Percentiles rank a stretch among this genome's conserved stretches.
phyloP scores from a whole-genome alignment of 805 yeast genomes.

The Huiozyma naganishii region DNA sequence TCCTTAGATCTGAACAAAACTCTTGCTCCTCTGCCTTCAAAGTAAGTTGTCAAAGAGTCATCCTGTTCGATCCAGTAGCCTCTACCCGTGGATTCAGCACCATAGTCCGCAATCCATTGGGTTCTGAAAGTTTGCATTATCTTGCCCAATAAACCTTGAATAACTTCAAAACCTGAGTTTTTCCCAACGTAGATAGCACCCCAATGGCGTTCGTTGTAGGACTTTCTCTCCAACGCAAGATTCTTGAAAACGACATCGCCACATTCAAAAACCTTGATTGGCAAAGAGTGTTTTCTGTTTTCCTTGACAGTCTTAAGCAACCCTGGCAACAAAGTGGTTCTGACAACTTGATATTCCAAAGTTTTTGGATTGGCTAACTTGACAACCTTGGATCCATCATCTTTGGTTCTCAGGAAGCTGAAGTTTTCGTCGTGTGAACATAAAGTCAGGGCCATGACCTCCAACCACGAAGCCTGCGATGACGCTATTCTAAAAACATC shows the following conservation, averaged over 20 bases:
- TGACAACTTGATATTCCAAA: slow-evolving; percentile 90
- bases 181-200: slow-evolving; percentile 91
- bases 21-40: slow-evolving; percentile 97
- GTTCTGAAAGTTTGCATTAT: slow-evolving; percentile 94
- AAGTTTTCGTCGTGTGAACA: slow-evolving; percentile 97
- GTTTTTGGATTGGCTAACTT: slow-evolving; percentile 95
- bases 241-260: slow-evolving; percentile 92
- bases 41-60: slow-evolving; percentile 55
- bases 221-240: slow-evolving; percentile 70
- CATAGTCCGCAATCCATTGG: slow-evolving; percentile 55
- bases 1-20: slow-evolving; percentile 60
- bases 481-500: slow-evolving; percentile 87
- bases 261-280: slow-evolving; percentile 87
- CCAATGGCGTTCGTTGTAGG: slow-evolving; percentile 89
- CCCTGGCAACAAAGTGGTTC: slow-evolving; percentile 92
- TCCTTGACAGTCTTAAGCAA: slow-evolving; percentile 89
- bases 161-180: slow-evolving; percentile 86
- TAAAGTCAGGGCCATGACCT: slow-evolving; percentile 89
- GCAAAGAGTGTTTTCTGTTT: slow-evolving; percentile 90
- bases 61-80: slow-evolving; percentile 84
- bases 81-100: slow-evolving; percentile 40
- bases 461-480: slow-evolving; percentile 92
- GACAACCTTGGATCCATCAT: slow-evolving; percentile 72
- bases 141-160: slow-evolving; percentile 90
- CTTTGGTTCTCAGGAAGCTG: slow-evolving; percentile 63